Evolutionary conservation across 2,329 filamentous ascomycete species (phyloP), one percentile per base, ranked within the genome.

Genomic region (Penicillium occitanis): DNA sequence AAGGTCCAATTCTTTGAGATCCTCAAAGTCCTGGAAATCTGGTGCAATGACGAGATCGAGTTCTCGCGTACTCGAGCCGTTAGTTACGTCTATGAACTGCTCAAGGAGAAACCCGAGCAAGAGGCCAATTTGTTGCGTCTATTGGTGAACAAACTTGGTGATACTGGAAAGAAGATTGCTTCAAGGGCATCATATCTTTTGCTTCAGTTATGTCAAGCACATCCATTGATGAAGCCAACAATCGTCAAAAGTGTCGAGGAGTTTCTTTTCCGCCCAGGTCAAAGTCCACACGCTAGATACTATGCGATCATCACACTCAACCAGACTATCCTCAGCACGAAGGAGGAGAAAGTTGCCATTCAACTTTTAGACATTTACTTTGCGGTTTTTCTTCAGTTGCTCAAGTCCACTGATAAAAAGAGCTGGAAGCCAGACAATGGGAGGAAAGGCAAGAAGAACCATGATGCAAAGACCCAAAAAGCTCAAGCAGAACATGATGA

Each of bases 281-380:
- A 98, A 78, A 94, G 88, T 73, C 84, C 90, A 42, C 91, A 96
- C 71, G 92, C 94, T 48, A 96, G 92, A 75, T 99, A 99, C 80
- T 97, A 97, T 78, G 93, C 92, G 40, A 89, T 97, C 76, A 97
- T 97, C 76, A 98, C 95, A 0, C 84, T 99, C 60, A 99, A 99
- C 76, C 96, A 99, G 80, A 98, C 94, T 0, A 93, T 98, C 60
- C 80, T 99, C 60, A 96, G 91, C 77, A 86, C 81, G 64, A 95
- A 90, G 72, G 94, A 98, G 74, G 90, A 93, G 46, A 84, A 87
- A 19, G 86, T 96, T 19, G 93, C 93, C 7, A 89, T 91, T 73
- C 87, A 90, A 63, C 84, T 99, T 14, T 83, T 99, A 46, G 88
- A 91, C 63, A 93, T 98, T 53, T 99, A 98, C 81, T 99, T 99